A percentile compares a stretch with the other conserved stretches of the same genome.
Conservation (phyloP, 768 basidiomycete species). For the Tulasnella sp. region DNA sequence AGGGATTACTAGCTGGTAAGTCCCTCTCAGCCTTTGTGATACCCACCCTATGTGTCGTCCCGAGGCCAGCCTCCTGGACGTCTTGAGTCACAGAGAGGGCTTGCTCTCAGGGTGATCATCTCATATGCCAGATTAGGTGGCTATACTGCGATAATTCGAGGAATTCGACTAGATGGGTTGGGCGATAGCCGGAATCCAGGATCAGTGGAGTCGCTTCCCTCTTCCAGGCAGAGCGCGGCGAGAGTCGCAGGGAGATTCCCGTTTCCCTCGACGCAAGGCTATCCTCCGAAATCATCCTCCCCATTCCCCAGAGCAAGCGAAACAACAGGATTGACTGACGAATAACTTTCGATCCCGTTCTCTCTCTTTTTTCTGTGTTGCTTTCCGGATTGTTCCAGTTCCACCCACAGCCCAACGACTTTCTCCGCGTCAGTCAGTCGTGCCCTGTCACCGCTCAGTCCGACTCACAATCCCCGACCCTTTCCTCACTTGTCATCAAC, state of each 20-base stretch:
- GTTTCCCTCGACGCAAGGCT: not conserved
- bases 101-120: not conserved
- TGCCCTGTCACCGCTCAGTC: not conserved
- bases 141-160: not conserved
- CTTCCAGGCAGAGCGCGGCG: not conserved
- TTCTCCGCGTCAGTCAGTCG: not conserved
- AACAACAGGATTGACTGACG: not conserved
- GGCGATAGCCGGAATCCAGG: not conserved
- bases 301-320: not conserved
- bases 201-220: not conserved
- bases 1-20: not conserved
- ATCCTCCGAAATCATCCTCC: not conserved
- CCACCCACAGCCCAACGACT: not conserved
- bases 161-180: not conserved
- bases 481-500: not conserved
- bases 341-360: not conserved
- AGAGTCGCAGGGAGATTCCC: not conserved
- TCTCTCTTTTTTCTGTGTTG: not conserved
- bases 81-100: not conserved
- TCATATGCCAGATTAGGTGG: not conserved
- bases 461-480: not conserved
- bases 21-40: not conserved
- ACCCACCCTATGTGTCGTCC: not conserved
- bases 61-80: not conserved
- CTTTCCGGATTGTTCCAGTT: not conserved